A percentile compares a stretch with the other conserved stretches of the same genome.
Evolutionary conservation across 1,139 yeast genomes (phyloP).

Genomic region (Yamadazyma pseudoaaseri): DNA sequence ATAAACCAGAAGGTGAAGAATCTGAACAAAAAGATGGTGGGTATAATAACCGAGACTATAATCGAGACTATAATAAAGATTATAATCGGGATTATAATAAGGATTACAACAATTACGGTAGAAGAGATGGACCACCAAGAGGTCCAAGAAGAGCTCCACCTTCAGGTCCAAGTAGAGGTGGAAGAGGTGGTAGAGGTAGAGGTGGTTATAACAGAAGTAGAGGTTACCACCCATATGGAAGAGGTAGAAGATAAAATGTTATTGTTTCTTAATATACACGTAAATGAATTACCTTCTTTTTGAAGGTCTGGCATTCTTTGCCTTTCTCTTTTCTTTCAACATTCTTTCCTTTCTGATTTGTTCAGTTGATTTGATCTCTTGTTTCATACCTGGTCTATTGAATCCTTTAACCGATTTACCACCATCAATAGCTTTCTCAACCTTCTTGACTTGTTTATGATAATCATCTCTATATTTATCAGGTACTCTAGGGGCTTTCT

Average conservation of each 20-base stretch:
- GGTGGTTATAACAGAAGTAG: conserved; percentile 21
- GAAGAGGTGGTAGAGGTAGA: conserved; percentile 24
- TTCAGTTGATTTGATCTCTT: conserved; percentile 67
- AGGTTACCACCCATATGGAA: conserved; percentile 31
- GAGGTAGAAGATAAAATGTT: conserved; percentile 16
- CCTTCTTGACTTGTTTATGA: conserved; percentile 79
- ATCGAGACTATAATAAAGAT: conserved; percentile 32
- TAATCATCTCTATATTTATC: conserved; percentile 89
- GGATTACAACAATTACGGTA: conserved; percentile 20
- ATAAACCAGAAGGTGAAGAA: conserved; percentile 7
- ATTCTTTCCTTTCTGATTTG: conserved; percentile 79
- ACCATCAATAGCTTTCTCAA: conserved; percentile 72
- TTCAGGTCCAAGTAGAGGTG: conserved; percentile 30
- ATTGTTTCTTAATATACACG: conserved; percentile 1
- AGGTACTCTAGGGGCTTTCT: conserved; percentile 83
- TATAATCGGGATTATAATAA: conserved; percentile 26
- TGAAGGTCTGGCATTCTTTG: conserved; percentile 82
- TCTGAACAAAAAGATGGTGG: conserved; percentile 16
- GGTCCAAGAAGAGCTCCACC: conserved; percentile 33
- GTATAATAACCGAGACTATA: conserved; percentile 28
- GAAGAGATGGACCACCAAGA: conserved; percentile 37
- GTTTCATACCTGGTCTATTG: conserved; percentile 46
- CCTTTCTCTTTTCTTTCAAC: conserved; percentile 66
- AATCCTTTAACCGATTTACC: conserved; percentile 78
- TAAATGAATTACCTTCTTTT: conserved; percentile 22